These are phyloP conservation scores for Mycena rosella DNA, from an alignment of 768 basidiomycete genomes.

Conservation along the genomic window DNA sequence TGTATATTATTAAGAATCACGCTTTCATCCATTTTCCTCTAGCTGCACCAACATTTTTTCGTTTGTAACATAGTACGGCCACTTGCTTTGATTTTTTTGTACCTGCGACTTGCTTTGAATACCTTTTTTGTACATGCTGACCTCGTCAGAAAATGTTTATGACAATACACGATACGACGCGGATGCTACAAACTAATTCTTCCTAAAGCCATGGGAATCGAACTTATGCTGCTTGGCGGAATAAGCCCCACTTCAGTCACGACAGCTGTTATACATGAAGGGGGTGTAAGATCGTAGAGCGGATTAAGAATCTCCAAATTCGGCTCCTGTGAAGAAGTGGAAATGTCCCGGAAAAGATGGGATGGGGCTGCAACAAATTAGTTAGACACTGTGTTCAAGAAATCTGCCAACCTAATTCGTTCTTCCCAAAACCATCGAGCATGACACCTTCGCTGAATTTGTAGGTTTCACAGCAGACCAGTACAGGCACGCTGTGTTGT, in stretches of 20 bases:
- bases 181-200: slow-evolving; percentile 55
- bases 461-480: slow-evolving; percentile 98
- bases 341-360: slow-evolving; percentile 44
- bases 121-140: neutral
- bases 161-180: neutral
- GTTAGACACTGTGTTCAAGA: neutral
- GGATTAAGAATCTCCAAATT: slow-evolving; percentile 87
- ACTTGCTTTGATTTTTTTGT: neutral
- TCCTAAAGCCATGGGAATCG: slow-evolving; percentile 81
- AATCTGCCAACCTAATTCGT: slow-evolving; percentile 83
- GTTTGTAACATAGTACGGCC: slow-evolving; percentile 11
- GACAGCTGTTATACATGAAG: slow-evolving; percentile 92
- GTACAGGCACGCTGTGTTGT: slow-evolving; percentile 88
- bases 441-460: slow-evolving; percentile 96
- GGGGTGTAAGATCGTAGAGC: slow-evolving; percentile 94
- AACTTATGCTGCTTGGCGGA: slow-evolving; percentile 91
- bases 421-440: slow-evolving; percentile 95
- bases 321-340: slow-evolving; percentile 51
- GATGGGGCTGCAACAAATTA: slow-evolving; percentile 49
- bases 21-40: slow-evolving; percentile 2
- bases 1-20: slow-evolving; percentile 12
- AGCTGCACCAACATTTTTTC: neutral
- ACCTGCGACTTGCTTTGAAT: neutral
- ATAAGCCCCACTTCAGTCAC: slow-evolving; percentile 98
- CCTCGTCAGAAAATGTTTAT: too few relatives aligned